These are phyloP conservation scores for Cnidoscolus chayamansa DNA, from an alignment of 441 rosid genomes.

Conservation along the genomic window DNA sequence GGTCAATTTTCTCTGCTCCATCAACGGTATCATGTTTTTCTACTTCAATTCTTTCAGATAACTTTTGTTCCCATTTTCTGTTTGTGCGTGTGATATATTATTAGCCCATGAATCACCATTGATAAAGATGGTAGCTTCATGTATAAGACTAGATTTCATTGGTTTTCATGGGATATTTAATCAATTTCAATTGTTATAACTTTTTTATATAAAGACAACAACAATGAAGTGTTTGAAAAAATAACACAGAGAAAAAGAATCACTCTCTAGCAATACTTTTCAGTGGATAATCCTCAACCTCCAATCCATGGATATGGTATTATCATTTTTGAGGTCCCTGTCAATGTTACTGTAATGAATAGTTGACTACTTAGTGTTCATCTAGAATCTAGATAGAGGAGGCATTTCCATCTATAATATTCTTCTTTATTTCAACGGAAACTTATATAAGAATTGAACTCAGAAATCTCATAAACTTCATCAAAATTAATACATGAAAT, in stretches of 20 bases:
- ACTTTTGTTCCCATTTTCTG: too few species aligned
- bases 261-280: neutral
- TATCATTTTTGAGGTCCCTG: neutral
- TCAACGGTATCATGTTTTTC: slow-evolving; percentile 35
- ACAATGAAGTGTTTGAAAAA: neutral
- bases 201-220: neutral
- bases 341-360: neutral
- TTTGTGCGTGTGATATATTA: neutral
- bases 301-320: too few species aligned
- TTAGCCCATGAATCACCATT: slow-evolving; percentile 4
- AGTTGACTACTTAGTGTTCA: neutral
- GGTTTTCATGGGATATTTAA: neutral
- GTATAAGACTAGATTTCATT: neutral
- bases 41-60: too few species aligned
- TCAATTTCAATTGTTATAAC: neutral
- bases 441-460: too few species aligned
- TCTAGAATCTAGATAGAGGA: neutral
- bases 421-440: too few species aligned
- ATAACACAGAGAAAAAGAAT: neutral
- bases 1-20: slow-evolving; percentile 55
- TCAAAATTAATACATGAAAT: too few species aligned
- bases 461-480: too few species aligned
- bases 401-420: neutral
- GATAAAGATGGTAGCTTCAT: neutral
- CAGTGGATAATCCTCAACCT: neutral